Evolutionary conservation across 495 filamentous ascomycete genomes (phyloP).

Genomic region (Trichocladium uniseriatum): DNA sequence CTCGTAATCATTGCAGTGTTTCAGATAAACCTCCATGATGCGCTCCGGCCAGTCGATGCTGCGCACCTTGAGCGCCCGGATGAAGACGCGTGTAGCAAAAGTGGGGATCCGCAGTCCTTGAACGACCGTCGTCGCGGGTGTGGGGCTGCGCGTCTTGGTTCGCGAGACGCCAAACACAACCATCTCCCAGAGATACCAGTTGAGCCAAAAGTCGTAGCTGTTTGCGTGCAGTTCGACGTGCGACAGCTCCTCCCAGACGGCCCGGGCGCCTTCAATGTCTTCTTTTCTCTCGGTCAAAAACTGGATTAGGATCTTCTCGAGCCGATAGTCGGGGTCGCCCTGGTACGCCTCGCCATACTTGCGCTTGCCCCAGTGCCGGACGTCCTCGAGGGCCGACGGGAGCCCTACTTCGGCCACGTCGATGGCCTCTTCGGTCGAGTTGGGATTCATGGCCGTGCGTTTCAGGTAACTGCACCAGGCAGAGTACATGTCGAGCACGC

Average conservation of each 20-base stretch:
- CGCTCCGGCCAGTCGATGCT: slow-evolving; percentile 89
- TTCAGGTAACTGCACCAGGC: slow-evolving; percentile 92
- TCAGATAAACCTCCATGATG: slow-evolving; percentile 68
- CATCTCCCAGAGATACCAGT: slow-evolving; percentile 87
- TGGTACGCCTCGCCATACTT: slow-evolving; percentile 64
- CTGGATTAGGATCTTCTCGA: slow-evolving; percentile 87
- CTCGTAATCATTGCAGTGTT: slow-evolving; percentile 84
- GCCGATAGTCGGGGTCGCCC: slow-evolving; percentile 75
- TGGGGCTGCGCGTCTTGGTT: slow-evolving; percentile 35
- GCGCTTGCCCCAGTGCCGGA: slow-evolving; percentile 65
- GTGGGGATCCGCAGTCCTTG: slow-evolving; percentile 41
- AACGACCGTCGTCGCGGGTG: slow-evolving; percentile 29
- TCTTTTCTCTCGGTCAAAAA: slow-evolving; percentile 69
- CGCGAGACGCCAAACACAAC: slow-evolving; percentile 39
- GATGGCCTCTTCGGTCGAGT: slow-evolving; percentile 76
- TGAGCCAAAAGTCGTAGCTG: slow-evolving; percentile 86
- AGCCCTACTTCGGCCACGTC: slow-evolving; percentile 89
- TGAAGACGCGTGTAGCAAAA: slow-evolving; percentile 62
- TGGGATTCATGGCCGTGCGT: slow-evolving; percentile 64
- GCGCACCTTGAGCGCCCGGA: slow-evolving; percentile 57
- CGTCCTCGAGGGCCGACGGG: slow-evolving; percentile 70
- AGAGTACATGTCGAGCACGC: slow-evolving; percentile 78
- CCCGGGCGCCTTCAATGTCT: slow-evolving; percentile 52
- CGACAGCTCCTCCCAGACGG: slow-evolving; percentile 64
- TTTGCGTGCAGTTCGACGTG: slow-evolving; percentile 48